Percentiles rank a stretch among this genome's conserved stretches.
Evolutionary conservation across 2,329 filamentous ascomycete genomes (phyloP).

Genomic region (Epicoccum nigrum): DNA sequence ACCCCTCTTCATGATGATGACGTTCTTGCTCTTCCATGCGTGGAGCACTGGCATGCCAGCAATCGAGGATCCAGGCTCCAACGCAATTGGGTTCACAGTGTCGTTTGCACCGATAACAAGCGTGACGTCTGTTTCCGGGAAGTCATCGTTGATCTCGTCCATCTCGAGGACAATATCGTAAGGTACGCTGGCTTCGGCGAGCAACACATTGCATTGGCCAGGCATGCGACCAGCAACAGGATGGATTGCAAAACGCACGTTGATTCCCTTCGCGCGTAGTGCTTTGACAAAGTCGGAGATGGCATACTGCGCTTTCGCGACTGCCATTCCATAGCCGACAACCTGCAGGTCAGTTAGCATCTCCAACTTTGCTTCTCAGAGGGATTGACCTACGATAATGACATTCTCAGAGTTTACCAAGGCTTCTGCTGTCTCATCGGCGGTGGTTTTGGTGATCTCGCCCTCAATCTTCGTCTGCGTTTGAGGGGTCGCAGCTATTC

Average conservation of each 20-base stretch:
- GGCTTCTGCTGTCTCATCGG: constrained; percentile 81
- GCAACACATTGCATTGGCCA: constrained; percentile 87
- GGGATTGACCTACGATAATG: constrained; percentile 66
- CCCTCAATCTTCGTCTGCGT: constrained; percentile 79
- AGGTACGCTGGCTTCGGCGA: constrained; percentile 85
- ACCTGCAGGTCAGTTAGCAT: constrained; percentile 47
- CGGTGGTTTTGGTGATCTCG: constrained; percentile 74
- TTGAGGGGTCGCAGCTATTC: constrained; percentile 66
- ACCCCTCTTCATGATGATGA: constrained; percentile 90
- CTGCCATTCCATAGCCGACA: constrained; percentile 92
- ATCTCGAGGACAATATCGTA: constrained; percentile 94
- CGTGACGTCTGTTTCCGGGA: constrained; percentile 81
- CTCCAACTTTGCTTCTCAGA: not conserved
- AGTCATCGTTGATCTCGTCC: constrained; percentile 96
- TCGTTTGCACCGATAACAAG: constrained; percentile 92
- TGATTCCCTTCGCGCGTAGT: constrained; percentile 76
- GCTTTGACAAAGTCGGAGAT: constrained; percentile 80
- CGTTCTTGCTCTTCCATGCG: constrained; percentile 92
- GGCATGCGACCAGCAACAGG: constrained; percentile 92
- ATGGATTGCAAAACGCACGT: constrained; percentile 87
- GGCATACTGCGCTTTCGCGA: constrained; percentile 90
- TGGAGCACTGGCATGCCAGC: constrained; percentile 92
- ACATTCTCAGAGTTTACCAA: constrained; percentile 79
- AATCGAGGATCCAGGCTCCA: constrained; percentile 82
- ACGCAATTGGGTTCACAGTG: constrained; percentile 87